These are phyloP conservation scores for Phytophthora sp. DNA, from an alignment of 352 stramenopile genomes.

Conservation along the genomic window DNA sequence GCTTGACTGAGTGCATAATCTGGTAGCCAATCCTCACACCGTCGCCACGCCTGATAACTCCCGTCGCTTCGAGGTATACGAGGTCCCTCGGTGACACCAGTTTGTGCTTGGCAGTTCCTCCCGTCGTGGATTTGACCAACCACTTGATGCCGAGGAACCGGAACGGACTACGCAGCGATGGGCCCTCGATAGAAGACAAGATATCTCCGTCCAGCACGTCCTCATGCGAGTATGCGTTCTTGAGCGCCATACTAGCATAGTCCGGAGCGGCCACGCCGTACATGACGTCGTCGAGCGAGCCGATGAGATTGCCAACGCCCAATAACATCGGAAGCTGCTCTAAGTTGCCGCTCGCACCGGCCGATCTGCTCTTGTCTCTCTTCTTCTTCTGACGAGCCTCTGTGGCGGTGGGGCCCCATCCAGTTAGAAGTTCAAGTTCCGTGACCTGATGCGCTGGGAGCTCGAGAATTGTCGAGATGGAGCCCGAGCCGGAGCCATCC, in stretches of 20 bases:
- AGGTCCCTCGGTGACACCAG: constrained; percentile 54
- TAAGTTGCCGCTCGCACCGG: not conserved
- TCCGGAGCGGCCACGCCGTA: constrained; percentile 60
- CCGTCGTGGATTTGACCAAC: constrained; percentile 56
- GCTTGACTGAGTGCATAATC: constrained; percentile 65
- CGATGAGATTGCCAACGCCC: constrained; percentile 48
- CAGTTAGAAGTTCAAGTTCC: constrained; percentile 42
- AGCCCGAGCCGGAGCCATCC: constrained; percentile 19
- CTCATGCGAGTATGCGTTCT: constrained; percentile 47
- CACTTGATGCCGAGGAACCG: constrained; percentile 75
- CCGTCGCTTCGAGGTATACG: constrained; percentile 73
- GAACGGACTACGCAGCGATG: constrained; percentile 65
- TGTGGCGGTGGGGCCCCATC: constrained; percentile 42
- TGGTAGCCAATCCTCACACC: constrained; percentile 72
- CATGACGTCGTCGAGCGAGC: constrained; percentile 65
- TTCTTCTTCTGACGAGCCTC: constrained; percentile 38
- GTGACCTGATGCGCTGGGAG: constrained; percentile 32
- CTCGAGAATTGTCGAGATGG: constrained; percentile 24
- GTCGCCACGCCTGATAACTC: constrained; percentile 52
- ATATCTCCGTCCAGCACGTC: constrained; percentile 67
- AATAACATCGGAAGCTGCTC: constrained; percentile 44
- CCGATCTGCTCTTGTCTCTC: constrained; percentile 25
- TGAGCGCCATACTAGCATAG: constrained; percentile 63
- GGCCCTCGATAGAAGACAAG: constrained; percentile 60
- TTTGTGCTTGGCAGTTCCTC: constrained; percentile 44